phyloP scores from a whole-genome alignment of 2,329 filamentous ascomycete species.

The Chaetomium strumarium region DNA sequence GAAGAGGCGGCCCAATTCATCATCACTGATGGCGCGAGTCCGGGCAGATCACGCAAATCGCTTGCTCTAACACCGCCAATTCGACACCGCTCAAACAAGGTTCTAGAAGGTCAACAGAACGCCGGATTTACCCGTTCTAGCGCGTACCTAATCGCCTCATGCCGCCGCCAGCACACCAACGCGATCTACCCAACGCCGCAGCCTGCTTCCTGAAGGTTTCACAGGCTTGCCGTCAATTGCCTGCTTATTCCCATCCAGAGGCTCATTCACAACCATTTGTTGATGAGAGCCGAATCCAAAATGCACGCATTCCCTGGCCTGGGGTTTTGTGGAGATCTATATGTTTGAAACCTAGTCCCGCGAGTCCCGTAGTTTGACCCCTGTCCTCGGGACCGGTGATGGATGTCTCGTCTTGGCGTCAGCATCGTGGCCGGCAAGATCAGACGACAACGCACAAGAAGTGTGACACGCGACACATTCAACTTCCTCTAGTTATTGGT shows the following conservation, averaged over 20 bases:
- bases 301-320: not conserved
- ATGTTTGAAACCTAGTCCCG: conserved; percentile 20
- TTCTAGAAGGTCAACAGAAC: conserved; percentile 16
- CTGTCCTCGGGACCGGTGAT: conserved; percentile 13
- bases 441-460: not conserved
- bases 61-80: not conserved
- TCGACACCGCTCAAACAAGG: conserved; percentile 12
- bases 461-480: not conserved
- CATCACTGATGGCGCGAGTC: conserved; percentile 15
- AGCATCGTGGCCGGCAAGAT: conserved; percentile 3
- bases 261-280: too few species aligned
- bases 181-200: not conserved
- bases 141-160: conserved; percentile 12
- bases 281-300: too few species aligned
- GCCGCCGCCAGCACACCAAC: not conserved
- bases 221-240: too few species aligned
- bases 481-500: not conserved
- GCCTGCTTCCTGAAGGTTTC: not conserved
- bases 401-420: conserved; percentile 8
- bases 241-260: too few species aligned
- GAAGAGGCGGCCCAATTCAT: not conserved
- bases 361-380: conserved; percentile 2
- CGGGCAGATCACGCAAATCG: conserved; percentile 23
- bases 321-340: conserved; percentile 15
- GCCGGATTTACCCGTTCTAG: conserved; percentile 21